These are phyloP conservation scores for Phoenix roebelenii DNA, from an alignment of 176 grass and related monocot species.

Conservation along the genomic window DNA sequence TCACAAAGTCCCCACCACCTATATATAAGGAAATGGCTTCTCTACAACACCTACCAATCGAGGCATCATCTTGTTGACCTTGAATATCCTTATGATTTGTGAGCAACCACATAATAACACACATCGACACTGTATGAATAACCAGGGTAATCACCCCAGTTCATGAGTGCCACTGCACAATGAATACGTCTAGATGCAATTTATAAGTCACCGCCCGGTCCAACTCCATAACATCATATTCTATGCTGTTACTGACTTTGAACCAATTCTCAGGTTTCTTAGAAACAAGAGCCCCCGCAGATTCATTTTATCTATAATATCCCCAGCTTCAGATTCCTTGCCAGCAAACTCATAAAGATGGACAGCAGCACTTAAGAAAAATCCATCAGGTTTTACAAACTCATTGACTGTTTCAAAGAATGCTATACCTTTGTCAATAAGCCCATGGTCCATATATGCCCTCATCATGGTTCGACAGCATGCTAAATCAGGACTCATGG, in stretches of 20 bases:
- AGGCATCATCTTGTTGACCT: no score
- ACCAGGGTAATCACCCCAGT: no score
- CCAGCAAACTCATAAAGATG: constrained; percentile 63
- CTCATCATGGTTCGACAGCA: constrained; percentile 83
- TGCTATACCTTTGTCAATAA: constrained; percentile 42
- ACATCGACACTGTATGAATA: no score
- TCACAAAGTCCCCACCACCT: no score
- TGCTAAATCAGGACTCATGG: constrained; percentile 42
- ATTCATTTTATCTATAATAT: constrained; percentile 41
- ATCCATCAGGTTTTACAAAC: constrained; percentile 60
- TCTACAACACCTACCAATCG: no score
- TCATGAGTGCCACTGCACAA: no score
- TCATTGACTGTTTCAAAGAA: constrained; percentile 38
- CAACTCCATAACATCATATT: no score
- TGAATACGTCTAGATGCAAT: no score
- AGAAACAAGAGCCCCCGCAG: constrained; percentile 42
- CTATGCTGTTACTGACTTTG: constrained; percentile 23
- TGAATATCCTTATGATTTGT: no score
- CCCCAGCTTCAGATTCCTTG: constrained; percentile 35
- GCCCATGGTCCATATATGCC: constrained; percentile 44
- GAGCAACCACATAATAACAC: no score
- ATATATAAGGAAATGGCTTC: no score
- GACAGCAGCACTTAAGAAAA: constrained; percentile 55
- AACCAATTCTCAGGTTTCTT: constrained; percentile 49
- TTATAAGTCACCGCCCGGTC: no score